Evolutionary conservation across 768 basidiomycete genomes (phyloP).

Genomic region (Trametes maxima): DNA sequence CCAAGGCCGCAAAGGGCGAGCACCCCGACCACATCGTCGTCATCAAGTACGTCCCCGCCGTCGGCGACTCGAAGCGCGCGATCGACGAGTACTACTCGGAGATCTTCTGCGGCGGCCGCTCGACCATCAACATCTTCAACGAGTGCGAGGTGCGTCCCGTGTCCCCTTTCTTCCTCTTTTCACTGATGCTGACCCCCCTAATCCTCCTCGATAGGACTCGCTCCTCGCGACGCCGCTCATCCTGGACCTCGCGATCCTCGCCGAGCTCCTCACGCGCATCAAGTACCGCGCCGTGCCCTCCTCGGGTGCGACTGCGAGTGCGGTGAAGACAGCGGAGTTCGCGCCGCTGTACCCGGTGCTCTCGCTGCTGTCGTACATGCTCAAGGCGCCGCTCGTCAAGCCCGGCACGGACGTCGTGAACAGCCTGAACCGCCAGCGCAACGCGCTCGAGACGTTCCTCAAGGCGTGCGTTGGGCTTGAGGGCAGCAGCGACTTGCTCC

Average conservation of each 20-base stretch:
- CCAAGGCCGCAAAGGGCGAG: slow-evolving; percentile 77
- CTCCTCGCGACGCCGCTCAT: slow-evolving; percentile 95
- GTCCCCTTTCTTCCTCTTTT: neutral
- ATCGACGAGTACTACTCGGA: slow-evolving; percentile 99
- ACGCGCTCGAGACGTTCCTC: slow-evolving; percentile 90
- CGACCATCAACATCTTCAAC: slow-evolving; percentile 96
- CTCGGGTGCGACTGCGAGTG: neutral
- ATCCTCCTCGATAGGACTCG: slow-evolving; percentile 63
- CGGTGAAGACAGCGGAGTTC: slow-evolving; percentile 53
- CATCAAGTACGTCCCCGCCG: slow-evolving; percentile 96
- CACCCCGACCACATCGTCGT: slow-evolving; percentile 97
- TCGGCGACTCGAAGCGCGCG: slow-evolving; percentile 97
- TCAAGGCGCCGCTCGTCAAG: slow-evolving; percentile 97
- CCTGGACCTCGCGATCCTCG: slow-evolving; percentile 89
- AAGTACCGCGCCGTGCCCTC: slow-evolving; percentile 68
- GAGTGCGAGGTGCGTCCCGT: slow-evolving; percentile 78
- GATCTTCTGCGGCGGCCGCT: slow-evolving; percentile 94
- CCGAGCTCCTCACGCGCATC: slow-evolving; percentile 92
- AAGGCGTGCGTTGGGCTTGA: slow-evolving; percentile 94
- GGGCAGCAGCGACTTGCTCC: slow-evolving; percentile 78
- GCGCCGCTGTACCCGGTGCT: slow-evolving; percentile 87
- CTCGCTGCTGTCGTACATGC: slow-evolving; percentile 94
- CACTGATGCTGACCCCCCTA: slow-evolving; percentile 16
- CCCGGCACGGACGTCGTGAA: slow-evolving; percentile 94
- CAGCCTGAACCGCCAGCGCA: slow-evolving; percentile 91